A percentile compares a stretch with the other conserved stretches of the same genome.
Conservation (phyloP, 495 filamentous ascomycete genomes). For the Hypoxylon rickii region DNA sequence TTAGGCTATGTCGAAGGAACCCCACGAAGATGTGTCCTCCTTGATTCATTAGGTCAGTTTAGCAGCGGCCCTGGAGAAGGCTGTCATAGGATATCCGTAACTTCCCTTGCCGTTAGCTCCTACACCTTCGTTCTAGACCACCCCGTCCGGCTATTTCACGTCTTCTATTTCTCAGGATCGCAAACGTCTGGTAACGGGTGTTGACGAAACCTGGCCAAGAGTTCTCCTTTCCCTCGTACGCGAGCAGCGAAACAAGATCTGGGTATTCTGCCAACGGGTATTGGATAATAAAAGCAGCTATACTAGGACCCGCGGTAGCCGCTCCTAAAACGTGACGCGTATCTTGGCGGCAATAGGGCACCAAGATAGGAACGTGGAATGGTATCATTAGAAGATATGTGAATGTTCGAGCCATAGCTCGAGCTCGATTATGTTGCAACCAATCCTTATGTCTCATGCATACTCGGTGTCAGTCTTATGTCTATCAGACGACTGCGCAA, state of each 20-base stretch:
- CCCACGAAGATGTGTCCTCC: no score
- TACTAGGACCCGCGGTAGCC: neutral
- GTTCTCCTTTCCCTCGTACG: neutral
- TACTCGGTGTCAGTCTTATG: conserved; percentile 14
- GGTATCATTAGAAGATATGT: neutral
- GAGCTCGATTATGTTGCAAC: neutral
- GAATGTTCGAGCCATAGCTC: neutral
- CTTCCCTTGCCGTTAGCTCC: no score
- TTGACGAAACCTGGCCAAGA: no score
- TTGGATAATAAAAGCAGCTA: neutral
- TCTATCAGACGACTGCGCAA: conserved; percentile 8
- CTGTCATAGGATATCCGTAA: no score
- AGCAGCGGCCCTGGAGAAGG: no score
- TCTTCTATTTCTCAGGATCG: no score
- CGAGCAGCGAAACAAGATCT: neutral
- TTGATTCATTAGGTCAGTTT: no score
- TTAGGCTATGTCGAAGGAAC: no score
- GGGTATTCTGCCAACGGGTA: no score
- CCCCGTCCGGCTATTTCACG: no score
- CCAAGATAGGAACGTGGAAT: neutral
- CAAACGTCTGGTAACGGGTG: no score
- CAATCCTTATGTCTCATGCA: conserved; percentile 8
- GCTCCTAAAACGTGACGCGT: neutral
- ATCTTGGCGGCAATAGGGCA: neutral
- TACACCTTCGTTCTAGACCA: no score